A percentile compares a stretch with the other conserved stretches of the same genome.
Conservation (phyloP, 208 protist species). For the Acanthamoeba triangularis region DNA sequence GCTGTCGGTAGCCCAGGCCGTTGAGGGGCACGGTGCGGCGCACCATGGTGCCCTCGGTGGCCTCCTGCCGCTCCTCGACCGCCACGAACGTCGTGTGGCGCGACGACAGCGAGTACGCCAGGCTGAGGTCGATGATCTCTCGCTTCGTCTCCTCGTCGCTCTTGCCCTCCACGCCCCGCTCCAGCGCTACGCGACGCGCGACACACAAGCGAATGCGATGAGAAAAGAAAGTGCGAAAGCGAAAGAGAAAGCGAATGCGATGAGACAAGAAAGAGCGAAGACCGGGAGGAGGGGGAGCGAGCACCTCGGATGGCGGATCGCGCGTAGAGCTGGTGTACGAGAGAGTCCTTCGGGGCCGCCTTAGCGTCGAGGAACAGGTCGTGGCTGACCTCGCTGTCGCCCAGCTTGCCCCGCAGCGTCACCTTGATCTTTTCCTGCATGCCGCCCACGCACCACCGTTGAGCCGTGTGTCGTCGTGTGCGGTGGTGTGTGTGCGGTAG, state of each 20-base stretch:
- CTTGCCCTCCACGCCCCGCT: background rate
- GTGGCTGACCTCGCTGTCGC: background rate
- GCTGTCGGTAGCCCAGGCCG: background rate
- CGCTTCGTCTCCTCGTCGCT: background rate
- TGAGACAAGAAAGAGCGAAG: background rate
- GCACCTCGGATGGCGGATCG: background rate
- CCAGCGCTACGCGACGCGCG: background rate
- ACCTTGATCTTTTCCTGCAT: conserved; percentile 2
- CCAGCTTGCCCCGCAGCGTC: background rate
- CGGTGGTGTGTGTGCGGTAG: too few relatives aligned
- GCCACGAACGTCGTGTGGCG: conserved; percentile 36
- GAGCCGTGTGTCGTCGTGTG: too few relatives aligned
- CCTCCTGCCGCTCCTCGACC: background rate
- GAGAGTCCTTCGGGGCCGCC: background rate
- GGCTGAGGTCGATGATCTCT: background rate
- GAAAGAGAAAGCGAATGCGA: too few relatives aligned
- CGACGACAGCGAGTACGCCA: background rate
- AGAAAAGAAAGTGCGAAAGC: background rate
- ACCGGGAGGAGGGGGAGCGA: too few relatives aligned
- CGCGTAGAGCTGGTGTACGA: conserved; percentile 35
- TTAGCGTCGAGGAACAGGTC: background rate
- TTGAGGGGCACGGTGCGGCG: conserved; percentile 35
- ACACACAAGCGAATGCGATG: too few relatives aligned
- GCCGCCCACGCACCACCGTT: too few relatives aligned
- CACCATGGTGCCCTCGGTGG: background rate